Percentiles rank a stretch among this genome's conserved stretches.
Conservation (phyloP, 495 filamentous ascomycete genomes). For the Endocarpon pusillum region DNA sequence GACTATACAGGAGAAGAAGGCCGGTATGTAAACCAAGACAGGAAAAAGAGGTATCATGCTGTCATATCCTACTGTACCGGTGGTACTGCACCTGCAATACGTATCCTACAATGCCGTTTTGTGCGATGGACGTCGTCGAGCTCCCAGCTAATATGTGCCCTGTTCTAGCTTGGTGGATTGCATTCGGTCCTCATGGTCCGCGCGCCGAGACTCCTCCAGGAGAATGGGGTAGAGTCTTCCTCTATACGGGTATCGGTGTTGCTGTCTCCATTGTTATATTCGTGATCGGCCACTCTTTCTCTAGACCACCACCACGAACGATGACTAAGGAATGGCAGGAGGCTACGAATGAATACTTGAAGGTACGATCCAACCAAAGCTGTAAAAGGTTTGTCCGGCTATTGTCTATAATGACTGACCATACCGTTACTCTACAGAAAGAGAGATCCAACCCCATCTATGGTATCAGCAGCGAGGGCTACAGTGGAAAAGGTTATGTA, state of each 20-base stretch:
- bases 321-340: conserved; percentile 95
- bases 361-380: conserved; percentile 29
- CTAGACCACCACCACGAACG: conserved; percentile 55
- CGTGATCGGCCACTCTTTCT: conserved; percentile 41
- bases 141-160: conserved; percentile 8
- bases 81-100: too few relatives aligned
- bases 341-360: conserved; percentile 76
- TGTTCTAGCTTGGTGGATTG: conserved; percentile 84
- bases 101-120: too few relatives aligned
- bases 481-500: conserved; percentile 64
- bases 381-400: neutral
- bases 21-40: conserved; percentile 81
- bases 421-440: conserved; percentile 29
- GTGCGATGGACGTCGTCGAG: too few relatives aligned
- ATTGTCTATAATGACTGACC: conserved; percentile 5
- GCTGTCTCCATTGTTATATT: conserved; percentile 46
- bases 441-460: conserved; percentile 85
- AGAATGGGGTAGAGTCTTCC: conserved; percentile 56
- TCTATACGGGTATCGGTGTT: conserved; percentile 49
- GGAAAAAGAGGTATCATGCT: too few relatives aligned
- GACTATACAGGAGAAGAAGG: conserved; percentile 94
- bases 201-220: conserved; percentile 65
- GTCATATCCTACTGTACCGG: too few relatives aligned
- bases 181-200: conserved; percentile 89
- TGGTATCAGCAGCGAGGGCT: conserved; percentile 64